Percentiles rank a stretch among this genome's conserved stretches.
phyloP scores from a whole-genome alignment of 495 filamentous ascomycete species.

The Penicillium salamii region DNA sequence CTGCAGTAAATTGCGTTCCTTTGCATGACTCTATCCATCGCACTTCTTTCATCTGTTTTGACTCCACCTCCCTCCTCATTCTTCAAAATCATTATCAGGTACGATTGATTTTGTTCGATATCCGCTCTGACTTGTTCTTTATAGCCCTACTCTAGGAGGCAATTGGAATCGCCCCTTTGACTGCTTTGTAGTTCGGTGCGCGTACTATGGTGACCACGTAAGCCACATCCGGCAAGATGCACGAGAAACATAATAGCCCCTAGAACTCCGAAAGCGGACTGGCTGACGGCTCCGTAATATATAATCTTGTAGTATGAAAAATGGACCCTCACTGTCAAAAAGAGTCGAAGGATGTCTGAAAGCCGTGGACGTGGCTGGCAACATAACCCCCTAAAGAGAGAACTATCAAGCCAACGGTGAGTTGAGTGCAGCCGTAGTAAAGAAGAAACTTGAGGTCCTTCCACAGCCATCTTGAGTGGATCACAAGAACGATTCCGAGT shows the following conservation, averaged over 20 bases:
- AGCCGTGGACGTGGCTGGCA: slow-evolving; percentile 4
- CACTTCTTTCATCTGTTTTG: too few relatives aligned
- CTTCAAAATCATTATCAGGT: too few relatives aligned
- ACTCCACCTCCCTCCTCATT: too few relatives aligned
- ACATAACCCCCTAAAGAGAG: not conserved
- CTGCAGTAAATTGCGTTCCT: not conserved
- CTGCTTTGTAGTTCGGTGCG: not conserved
- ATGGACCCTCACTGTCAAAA: not conserved
- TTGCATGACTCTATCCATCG: too few relatives aligned
- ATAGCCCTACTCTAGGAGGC: not conserved
- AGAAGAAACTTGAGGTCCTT: not conserved
- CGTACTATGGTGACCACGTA: not conserved
- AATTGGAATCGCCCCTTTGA: not conserved
- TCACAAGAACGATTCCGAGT: not conserved
- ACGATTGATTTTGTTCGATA: too few relatives aligned
- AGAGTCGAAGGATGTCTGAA: slow-evolving; percentile 4
- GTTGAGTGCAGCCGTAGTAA: not conserved
- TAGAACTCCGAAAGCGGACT: slow-evolving; percentile 2
- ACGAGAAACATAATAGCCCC: not conserved
- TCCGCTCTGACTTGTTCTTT: too few relatives aligned
- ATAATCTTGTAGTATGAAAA: slow-evolving; percentile 7
- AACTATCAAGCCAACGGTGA: not conserved
- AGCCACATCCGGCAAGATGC: not conserved
- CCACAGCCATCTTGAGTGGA: not conserved
- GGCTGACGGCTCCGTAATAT: slow-evolving; percentile 4